Evolutionary conservation across 2,329 filamentous ascomycete genomes (phyloP).

Genomic region (Cryphonectria radicalis): DNA sequence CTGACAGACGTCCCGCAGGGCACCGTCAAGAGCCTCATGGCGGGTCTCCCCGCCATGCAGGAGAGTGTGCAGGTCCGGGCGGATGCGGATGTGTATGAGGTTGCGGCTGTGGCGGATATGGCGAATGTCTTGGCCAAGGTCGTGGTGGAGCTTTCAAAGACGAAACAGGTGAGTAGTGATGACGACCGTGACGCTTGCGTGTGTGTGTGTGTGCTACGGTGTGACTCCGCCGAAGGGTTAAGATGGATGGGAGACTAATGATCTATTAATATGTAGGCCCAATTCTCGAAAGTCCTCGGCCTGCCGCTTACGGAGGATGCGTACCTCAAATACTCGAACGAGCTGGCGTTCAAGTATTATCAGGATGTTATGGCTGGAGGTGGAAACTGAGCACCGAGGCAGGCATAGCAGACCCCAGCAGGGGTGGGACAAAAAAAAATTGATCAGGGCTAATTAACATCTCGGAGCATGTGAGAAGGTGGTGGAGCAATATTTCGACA

Average conservation of each 20-base stretch:
- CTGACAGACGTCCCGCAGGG: slow-evolving; percentile 39
- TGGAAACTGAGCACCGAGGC: slow-evolving; percentile 32
- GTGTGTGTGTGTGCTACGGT: too few relatives aligned
- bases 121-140: slow-evolving; percentile 72
- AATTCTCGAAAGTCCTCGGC: slow-evolving; percentile 56
- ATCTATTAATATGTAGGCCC: slow-evolving; percentile 43
- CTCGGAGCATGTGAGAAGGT: background rate
- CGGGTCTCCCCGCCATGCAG: slow-evolving; percentile 60
- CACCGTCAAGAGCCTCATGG: slow-evolving; percentile 60
- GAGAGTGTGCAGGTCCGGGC: slow-evolving; percentile 39
- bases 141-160: slow-evolving; percentile 59
- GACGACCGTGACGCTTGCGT: too few relatives aligned
- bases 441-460: background rate
- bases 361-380: slow-evolving; percentile 64
- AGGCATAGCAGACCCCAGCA: background rate
- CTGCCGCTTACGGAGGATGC: slow-evolving; percentile 75
- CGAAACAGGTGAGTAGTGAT: slow-evolving; percentile 56
- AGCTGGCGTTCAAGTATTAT: slow-evolving; percentile 72
- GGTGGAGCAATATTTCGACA: too few relatives aligned
- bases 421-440: background rate
- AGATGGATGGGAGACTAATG: slow-evolving; percentile 42
- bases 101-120: slow-evolving; percentile 83
- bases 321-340: slow-evolving; percentile 70
- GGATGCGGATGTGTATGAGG: slow-evolving; percentile 53
- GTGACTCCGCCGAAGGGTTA: too few relatives aligned